phyloP scores from a whole-genome alignment of 1,284 basidiomycete species.

The Irpex lacteus region DNA sequence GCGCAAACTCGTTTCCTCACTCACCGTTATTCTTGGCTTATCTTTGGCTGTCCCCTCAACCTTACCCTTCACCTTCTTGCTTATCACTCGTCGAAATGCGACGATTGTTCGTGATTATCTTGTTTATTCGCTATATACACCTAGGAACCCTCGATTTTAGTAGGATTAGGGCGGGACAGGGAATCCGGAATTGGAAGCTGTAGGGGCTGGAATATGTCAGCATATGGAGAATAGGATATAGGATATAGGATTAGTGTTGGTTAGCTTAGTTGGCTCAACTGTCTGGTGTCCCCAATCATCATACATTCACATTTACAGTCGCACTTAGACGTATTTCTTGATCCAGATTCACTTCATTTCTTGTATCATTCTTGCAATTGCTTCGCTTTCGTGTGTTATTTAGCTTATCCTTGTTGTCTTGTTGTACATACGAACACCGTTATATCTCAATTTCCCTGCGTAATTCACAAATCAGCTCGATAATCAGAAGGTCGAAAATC shows the following conservation, averaged over 20 bases:
- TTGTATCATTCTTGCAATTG: neutral
- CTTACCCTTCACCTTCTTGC: neutral
- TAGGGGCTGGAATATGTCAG: neutral
- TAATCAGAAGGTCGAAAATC: neutral
- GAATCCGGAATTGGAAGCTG: neutral
- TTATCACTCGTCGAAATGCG: neutral
- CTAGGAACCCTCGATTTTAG: neutral
- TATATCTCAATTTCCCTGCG: neutral
- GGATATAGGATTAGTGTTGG: neutral
- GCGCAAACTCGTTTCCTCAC: neutral
- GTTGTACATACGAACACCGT: neutral
- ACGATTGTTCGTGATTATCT: neutral
- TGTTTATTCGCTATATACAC: neutral
- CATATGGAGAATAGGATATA: neutral
- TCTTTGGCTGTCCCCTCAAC: neutral
- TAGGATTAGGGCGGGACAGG: neutral
- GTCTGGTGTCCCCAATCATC: neutral
- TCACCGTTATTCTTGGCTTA: neutral
- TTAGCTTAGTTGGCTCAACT: neutral
- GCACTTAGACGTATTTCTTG: neutral
- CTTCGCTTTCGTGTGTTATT: neutral
- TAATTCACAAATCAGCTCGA: neutral
- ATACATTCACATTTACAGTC: neutral
- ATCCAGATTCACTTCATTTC: neutral
- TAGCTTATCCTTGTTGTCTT: neutral